Evolutionary conservation across 192 early-diverging fungal genomes (phyloP).

Genomic region (Gigaspora rosea): DNA sequence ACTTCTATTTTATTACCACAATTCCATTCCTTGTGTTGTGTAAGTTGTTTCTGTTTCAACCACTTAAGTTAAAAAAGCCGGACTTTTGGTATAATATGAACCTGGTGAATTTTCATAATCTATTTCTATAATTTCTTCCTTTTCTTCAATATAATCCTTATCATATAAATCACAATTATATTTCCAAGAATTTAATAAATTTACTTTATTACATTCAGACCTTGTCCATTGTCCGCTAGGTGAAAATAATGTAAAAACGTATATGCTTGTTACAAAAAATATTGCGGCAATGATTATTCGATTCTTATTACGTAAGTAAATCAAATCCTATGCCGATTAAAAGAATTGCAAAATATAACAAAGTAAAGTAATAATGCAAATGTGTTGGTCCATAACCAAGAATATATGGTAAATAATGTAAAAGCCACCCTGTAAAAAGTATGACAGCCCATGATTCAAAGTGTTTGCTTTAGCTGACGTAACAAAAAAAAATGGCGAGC

Average conservation of each 20-base stretch:
- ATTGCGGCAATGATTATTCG: slow-evolving; percentile 54
- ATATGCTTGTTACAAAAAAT: slow-evolving; percentile 58
- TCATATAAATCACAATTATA: slow-evolving; percentile 65
- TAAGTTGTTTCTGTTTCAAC: too few species aligned
- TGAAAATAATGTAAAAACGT: slow-evolving; percentile 67
- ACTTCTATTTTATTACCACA: too few species aligned
- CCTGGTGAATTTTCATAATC: too few species aligned
- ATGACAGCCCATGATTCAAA: slow-evolving; percentile 66
- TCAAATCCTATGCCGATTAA: slow-evolving; percentile 74
- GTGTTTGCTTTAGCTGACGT: slow-evolving; percentile 38
- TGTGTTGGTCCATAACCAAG: slow-evolving; percentile 88
- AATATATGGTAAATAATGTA: slow-evolving; percentile 90
- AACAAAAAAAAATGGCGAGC: too few species aligned
- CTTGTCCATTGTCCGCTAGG: slow-evolving; percentile 75
- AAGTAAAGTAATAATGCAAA: slow-evolving; percentile 93
- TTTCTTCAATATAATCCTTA: too few species aligned
- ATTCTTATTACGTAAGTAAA: slow-evolving; percentile 57
- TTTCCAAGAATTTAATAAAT: slow-evolving; percentile 82
- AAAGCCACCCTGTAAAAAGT: slow-evolving; percentile 72
- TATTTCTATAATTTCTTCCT: too few species aligned
- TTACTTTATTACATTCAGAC: slow-evolving; percentile 71
- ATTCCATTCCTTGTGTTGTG: too few species aligned
- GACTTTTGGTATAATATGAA: too few species aligned
- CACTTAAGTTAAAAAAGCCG: too few species aligned
- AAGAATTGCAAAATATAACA: slow-evolving; percentile 85